Evolutionary conservation across 2,329 filamentous ascomycete genomes (phyloP), one percentile per base, ranked within the genome.

Genomic region (Purpureocillium lavendulum): DNA sequence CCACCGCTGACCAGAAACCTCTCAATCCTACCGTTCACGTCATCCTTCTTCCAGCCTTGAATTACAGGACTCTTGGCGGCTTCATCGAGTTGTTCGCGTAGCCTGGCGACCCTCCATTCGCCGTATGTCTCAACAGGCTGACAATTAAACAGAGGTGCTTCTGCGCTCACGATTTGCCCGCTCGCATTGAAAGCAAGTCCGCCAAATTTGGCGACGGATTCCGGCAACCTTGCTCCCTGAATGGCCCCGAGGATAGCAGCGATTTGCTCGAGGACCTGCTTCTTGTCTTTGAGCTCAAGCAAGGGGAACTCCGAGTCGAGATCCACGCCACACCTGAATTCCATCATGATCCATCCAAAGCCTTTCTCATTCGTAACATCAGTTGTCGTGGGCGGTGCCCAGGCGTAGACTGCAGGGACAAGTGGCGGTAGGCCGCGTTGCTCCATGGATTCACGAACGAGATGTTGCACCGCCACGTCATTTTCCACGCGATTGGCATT

Each of bases 401-500:
- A 49, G 11, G 48, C 52, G 12, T 49, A 56, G 2, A 56, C 34
- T 8, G 42, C 46, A 2, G 56, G 54, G 2, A 57, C 32, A 7
- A 52, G 35, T 2, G 21, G 15, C 0, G 30, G 38, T 0, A 48
- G 32, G 1, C 41, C 42, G 1, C 43, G 40, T 10, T 33, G 37
- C 13, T 15, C 28, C 2, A 54, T 36, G 2, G 39, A 40, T 35
- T 50, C 30, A 2, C 49, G 49, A 7, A 45, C 47, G 13, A 57
- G 40, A 7, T 38, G 32, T 24, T 47, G 44, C 2, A 44, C 42
- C 1, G 50, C 50, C 7, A 57, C 52, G 11, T 56, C 53, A 31
- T 55, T 57, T 39, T 55, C 43, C 4, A 54, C 43, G 4, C 53
- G 50, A 34, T 52, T 52, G 28, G 48, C 26, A 16, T 55, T 47